Base-by-base conservation (phyloP, 768 basidiomycete species). In the Termitomyces sp. region DNA sequence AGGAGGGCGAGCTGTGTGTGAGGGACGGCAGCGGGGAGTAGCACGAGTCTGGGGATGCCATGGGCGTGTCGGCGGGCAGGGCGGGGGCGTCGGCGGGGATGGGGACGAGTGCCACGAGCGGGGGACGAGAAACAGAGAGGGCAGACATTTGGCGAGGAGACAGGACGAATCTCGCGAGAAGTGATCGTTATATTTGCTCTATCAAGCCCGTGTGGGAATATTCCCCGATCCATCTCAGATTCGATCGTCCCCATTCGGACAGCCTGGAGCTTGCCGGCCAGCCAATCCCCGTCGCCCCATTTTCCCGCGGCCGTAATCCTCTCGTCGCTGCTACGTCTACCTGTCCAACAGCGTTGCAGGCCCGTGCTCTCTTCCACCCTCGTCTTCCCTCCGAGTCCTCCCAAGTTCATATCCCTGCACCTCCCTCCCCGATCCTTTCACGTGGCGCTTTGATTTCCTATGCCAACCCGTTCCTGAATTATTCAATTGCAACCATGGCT, bases 1-100 rank as follows among this genome's bases (percentile, higher is more conserved):
- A 70, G 7, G 75, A 75, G 24, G 76, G 71, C 16, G 68, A 67
- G 51, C 71, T 70, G 50, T 79, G 74, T 20, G 68, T 66, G 45
- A 72, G 63, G 35, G 69, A 66, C 4, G 72, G 70, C 7, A 68
- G 62, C 12, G 68, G 62, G 2, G 70, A 69, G 59, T 64, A 69
- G 51, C 63, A 68, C 46, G 68, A 69, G 60, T 63, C 64, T 55
- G 70, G 70, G 9, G 68, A 63, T 2, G 61, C 61, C 48, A 42
- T 49, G 55, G 59, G 55, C 33, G 56, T 16, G 44, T 36, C 16
- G 61, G 64, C 38, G 45, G n/a, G 58, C 55, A n/a, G 28, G 42
- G 57, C 35, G 53, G 57, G 22, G 50, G 32, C 35, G 54, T 44
- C 16, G 59, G 15, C 38, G 40, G 33, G 24, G 64, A 24, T 20